Conservation (phyloP, 2,329 filamentous ascomycete species). For the Sordariomycetes sp. region DNA sequence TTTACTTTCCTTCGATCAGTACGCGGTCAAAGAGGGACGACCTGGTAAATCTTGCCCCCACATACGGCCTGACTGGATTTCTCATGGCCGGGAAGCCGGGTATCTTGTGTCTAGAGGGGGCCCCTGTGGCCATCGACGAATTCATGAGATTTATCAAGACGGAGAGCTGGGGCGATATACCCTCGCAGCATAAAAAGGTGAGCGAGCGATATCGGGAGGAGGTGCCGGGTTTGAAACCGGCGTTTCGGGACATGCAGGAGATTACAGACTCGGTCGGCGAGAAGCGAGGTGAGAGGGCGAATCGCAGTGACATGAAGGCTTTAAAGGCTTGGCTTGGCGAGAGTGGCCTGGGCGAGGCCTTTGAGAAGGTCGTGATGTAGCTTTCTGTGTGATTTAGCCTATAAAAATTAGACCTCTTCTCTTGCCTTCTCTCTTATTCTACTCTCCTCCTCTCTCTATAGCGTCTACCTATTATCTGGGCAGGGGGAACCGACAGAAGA, state of each 20-base stretch:
- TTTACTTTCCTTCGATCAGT: constrained; percentile 52
- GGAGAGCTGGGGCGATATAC: constrained; percentile 52
- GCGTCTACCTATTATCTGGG: too few relatives aligned
- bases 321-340: constrained; percentile 37
- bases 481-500: too few relatives aligned
- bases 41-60: constrained; percentile 39
- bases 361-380: constrained; percentile 28
- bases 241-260: constrained; percentile 43
- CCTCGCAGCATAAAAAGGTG: constrained; percentile 51
- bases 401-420: too few relatives aligned
- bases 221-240: constrained; percentile 11
- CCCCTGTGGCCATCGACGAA: constrained; percentile 34
- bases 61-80: constrained; percentile 45
- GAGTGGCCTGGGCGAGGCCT: constrained; percentile 29
- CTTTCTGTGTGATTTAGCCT: neutral
- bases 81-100: constrained; percentile 51
- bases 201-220: constrained; percentile 41
- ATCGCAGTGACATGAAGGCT: constrained; percentile 41
- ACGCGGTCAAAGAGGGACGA: constrained; percentile 49
- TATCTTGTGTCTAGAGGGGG: constrained; percentile 38
- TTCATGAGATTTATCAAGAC: constrained; percentile 56
- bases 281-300: constrained; percentile 34
- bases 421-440: too few relatives aligned
- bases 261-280: constrained; percentile 40
- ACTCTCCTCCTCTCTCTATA: too few relatives aligned